A percentile compares a stretch with the other conserved stretches of the same genome.
Evolutionary conservation across 768 basidiomycete genomes (phyloP).

Genomic region (Russula sp.): DNA sequence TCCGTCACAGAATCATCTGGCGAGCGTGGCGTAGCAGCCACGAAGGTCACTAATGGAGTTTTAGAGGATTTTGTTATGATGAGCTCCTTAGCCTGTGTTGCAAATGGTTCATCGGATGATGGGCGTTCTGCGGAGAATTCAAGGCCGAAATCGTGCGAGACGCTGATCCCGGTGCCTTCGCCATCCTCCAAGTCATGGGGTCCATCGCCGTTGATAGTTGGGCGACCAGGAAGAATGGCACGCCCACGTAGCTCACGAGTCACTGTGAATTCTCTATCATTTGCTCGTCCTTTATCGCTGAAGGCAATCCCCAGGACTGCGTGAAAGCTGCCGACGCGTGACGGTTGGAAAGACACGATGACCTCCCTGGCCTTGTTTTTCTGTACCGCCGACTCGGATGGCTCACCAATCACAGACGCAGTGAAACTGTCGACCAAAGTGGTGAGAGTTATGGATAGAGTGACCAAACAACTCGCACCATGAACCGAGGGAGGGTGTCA

Average conservation of each 20-base stretch:
- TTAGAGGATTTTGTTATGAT: constrained; percentile 9
- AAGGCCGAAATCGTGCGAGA: constrained; percentile 25
- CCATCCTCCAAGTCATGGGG: neutral
- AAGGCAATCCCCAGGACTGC: constrained; percentile 9
- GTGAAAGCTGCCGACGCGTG: constrained; percentile 7
- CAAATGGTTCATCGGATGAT: neutral
- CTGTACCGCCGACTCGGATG: neutral
- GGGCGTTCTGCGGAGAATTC: constrained; percentile 14
- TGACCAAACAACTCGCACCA: neutral
- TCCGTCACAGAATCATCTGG: neutral
- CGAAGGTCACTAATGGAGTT: constrained; percentile 2
- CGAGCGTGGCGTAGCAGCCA: neutral
- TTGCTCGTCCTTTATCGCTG: constrained; percentile 2
- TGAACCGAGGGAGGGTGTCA: neutral
- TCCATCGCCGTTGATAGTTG: neutral
- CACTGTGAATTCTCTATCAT: constrained; percentile 6
- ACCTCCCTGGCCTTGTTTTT: neutral
- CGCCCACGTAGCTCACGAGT: constrained; percentile 15
- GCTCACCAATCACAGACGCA: neutral
- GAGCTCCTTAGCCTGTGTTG: constrained; percentile 3
- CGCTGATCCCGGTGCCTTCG: constrained; percentile 12
- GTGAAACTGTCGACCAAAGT: neutral
- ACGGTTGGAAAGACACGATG: constrained; percentile 13
- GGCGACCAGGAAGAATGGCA: neutral
- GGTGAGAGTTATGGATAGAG: neutral